Percentiles rank a stretch among this genome's conserved stretches.
Conservation (phyloP, 306 rosid species). For the Acacia crassicarpa region DNA sequence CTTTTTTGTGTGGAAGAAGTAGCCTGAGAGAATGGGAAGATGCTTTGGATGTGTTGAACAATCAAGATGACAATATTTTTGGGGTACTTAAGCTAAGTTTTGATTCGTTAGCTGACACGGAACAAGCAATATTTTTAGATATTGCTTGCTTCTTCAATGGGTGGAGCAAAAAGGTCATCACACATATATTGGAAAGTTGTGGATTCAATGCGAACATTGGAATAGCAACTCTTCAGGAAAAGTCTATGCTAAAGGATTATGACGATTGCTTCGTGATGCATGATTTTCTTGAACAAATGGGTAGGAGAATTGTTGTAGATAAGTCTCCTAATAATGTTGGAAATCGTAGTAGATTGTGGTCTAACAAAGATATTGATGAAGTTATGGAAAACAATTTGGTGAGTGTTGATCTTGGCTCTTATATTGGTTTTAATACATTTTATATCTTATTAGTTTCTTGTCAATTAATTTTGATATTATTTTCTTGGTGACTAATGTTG, state of each 20-base stretch:
- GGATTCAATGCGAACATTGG: background rate
- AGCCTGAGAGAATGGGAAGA: background rate
- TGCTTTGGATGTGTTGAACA: background rate
- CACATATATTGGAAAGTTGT: background rate
- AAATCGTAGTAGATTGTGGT: background rate
- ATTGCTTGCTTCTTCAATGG: background rate
- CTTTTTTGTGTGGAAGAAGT: background rate
- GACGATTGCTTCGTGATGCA: constrained; percentile 15
- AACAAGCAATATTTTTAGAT: background rate
- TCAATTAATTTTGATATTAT: background rate
- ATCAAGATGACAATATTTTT: background rate
- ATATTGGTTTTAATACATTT: too few relatives aligned
- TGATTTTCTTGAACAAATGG: constrained; percentile 18
- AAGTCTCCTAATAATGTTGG: background rate
- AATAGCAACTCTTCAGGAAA: background rate
- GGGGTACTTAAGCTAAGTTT: background rate
- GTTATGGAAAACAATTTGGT: background rate
- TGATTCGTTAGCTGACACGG: background rate
- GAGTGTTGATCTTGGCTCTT: background rate
- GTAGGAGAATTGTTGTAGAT: background rate
- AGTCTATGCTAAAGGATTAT: background rate
- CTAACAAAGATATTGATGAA: background rate
- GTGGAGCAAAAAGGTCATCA: too few relatives aligned
- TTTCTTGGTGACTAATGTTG: background rate
- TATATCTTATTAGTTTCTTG: too few relatives aligned